phyloP scores from a whole-genome alignment of 73 alveolate genomes.

The Symbiodinium pilosum region DNA sequence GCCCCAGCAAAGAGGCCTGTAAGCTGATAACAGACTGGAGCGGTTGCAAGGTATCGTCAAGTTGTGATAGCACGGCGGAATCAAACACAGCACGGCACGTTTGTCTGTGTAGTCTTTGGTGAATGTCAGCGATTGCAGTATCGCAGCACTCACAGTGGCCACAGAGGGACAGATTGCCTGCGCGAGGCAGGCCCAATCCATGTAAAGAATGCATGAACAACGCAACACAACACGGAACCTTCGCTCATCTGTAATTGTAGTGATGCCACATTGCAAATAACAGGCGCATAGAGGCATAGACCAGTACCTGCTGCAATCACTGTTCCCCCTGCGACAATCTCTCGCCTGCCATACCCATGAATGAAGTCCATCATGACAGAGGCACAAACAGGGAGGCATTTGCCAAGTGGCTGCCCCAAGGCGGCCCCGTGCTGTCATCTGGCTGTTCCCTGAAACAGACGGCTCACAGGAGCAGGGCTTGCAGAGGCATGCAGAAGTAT shows the following conservation, averaged over 20 bases:
- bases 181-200: not conserved
- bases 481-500: no score
- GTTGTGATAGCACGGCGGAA: no score
- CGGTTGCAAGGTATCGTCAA: no score
- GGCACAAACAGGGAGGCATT: constrained; percentile 87
- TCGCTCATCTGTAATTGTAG: constrained; percentile 34
- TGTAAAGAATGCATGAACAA: no score
- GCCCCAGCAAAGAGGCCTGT: no score
- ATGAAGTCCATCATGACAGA: no score
- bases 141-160: no score
- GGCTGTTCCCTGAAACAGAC: no score
- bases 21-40: no score
- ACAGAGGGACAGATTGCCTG: not conserved
- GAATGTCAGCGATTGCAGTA: no score
- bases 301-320: constrained; percentile 53
- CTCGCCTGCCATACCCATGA: not conserved
- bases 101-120: no score
- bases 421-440: not conserved
- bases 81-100: no score
- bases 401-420: constrained; percentile 58
- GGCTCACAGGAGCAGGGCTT: not conserved
- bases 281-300: constrained; percentile 78
- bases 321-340: not conserved
- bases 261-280: constrained; percentile 46
- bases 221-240: not conserved